Base-by-base conservation (phyloP, 768 basidiomycete species). In the Hortiboletus campestris region DNA sequence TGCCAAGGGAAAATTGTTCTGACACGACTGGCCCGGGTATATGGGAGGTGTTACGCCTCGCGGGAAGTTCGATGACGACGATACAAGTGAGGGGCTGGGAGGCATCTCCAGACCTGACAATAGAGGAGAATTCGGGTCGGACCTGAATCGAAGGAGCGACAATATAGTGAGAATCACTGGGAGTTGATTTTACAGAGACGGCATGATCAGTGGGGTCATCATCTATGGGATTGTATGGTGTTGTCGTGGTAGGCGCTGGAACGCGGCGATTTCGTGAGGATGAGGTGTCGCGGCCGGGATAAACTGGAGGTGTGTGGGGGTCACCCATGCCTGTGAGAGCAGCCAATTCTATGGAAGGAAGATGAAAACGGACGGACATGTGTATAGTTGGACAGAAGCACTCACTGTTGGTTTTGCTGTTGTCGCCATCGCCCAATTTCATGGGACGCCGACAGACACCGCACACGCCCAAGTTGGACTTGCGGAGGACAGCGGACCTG, bases 401-500 rank as follows among this genome's bases (percentile, higher is more conserved):
- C 79, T 76, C 76, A 97, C 96, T 98, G 78, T 95, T 96, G 34
- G 83, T 92, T 51, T 83, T 82, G 56, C 86, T 85, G 11, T 84
- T 82, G 64, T 92, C 91, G 25, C 89, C 89, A 55, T 96, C 94
- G 22, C 88, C 89, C 16, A 99, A 81, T 67, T 94, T 94, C 97
- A 99, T 98, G 17, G 94, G 94, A 32, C 94, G 82, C 63, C 97
- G 81, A 69, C 97, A 99, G 3, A 98, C 94, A 38, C 97, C 97
- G 63, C 97, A 99, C 17, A 99, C 91, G 19, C 97, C 97, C 22
- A 97, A 76, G 67, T 91, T 88, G 44, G 89, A 77, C 74, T 89
- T 85, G 71, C 84, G 77, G 28, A 88, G 79, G 8, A 83, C 70
- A 49, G 84, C 69, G 47, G 79, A 74, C 63, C 75, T 82, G 34